Evolutionary conservation across 2,329 filamentous ascomycete species (phyloP), one percentile per base, ranked within the genome.

Genomic region (Epichloe sylvatica): DNA sequence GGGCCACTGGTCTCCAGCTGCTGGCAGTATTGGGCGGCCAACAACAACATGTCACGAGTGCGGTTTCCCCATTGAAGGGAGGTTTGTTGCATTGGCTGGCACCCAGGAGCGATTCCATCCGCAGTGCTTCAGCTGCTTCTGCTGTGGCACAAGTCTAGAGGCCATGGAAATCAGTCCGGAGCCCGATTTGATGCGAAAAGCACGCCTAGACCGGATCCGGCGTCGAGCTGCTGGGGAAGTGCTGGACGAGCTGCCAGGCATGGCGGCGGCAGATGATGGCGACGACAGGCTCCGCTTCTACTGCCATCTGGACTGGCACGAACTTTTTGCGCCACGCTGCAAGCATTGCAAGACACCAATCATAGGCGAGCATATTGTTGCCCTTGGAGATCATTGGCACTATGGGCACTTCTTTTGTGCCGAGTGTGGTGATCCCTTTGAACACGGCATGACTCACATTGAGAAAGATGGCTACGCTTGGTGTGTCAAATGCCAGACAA

Each of bases 331-430:
- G 34, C 92, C 92, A 4, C 81, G 88, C 40, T 98, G 92, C 75
- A 92, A 92, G 69, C 89, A 86, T 65, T 98, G 92, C 77, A 89
- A 85, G 65, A 98, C 92, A 7, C 91, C 92, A 3, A 98, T 98
- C 60, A 82, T 97, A 57, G 90, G 90, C 40, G 90, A 97, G 67
- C 88, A 97, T 57, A 83, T 96, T 34, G 83, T 96, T 13, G 92
- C 92, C 1, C 87, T 94, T 50, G 92, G 92, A 1, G 80, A 83
- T n/a, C 89, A 95, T 68, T 98, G 88, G 86, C 92, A 98, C 65
- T 86, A 86, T 48, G 92, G 92, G 0, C 92, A 98, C 69, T 98
- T 98, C 71, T 98, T 98, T 76, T 98, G 92, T 63, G 92, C 92
- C 40, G 89, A 98, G 73, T 98, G 92, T 64, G 92, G 92, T 57